Evolutionary conservation across 179 eudicot genomes (phyloP), one percentile per base, ranked within the genome.

Genomic region (Vitellaria paradoxa): DNA sequence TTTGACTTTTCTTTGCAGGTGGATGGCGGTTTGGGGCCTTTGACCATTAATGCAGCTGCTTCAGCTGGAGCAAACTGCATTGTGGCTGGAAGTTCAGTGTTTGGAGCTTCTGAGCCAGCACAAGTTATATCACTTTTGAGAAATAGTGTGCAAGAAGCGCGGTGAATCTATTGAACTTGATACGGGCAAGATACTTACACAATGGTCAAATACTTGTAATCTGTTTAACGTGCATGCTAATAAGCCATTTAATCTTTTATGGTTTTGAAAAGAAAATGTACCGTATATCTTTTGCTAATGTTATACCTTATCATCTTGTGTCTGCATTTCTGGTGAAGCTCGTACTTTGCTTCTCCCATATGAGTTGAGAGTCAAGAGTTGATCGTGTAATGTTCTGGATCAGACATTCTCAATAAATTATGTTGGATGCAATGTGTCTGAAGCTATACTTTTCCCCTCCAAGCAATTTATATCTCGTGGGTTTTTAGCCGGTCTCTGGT

Each of bases 31-130:
- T 85, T 96, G 81, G 98, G 98, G 65, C 94, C 94, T 78, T 92
- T 93, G 75, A 96, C 98, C 40, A 93, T 96, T 64, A 91, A 88
- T 52, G 82, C 80, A 26, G 98, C 98, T 18, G 96, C 99, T 49
- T 78, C 90, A 80, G 97, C 98, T 11, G 99, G 98, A 73, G 99
- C 99, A 74, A 96, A 96, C 85, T 91, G 97, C 85, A 96, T 96
- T 40, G 99, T 96, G 46, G 99, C 99, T 14, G 99, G 99, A 66
- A 96, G 98, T 78, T 93, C 98, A 23, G 93, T 96, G 60, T 96
- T 96, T 75, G 97, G 98, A 56, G 95, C 99, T 76, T 82, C 94
- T 18, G 92, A 91, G 55, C 99, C 98, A 2, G 92, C 96, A 65
- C 87, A 91, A 56, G 98, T 92, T 69, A 96, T 96, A 87, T 85